Percentiles rank a stretch among this genome's conserved stretches.
phyloP scores from a whole-genome alignment of 768 basidiomycete species.

The Mycena filopes region DNA sequence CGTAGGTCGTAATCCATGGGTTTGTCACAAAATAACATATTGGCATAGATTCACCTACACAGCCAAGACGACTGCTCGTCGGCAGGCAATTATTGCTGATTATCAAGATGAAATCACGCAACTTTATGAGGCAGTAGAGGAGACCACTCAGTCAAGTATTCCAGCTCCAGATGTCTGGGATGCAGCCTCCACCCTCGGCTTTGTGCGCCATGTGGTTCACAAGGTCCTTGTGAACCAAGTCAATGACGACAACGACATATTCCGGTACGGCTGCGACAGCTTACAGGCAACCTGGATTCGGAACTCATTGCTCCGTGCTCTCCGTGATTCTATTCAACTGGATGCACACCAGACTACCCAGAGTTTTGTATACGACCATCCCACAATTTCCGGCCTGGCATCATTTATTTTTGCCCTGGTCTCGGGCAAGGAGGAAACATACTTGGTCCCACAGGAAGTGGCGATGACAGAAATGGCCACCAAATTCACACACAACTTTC shows the following conservation, averaged over 20 bases:
- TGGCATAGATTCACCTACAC: slow-evolving; percentile 45
- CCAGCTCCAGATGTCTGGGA: slow-evolving; percentile 42
- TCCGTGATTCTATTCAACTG: slow-evolving; percentile 29
- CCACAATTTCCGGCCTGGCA: slow-evolving; percentile 31
- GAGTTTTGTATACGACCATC: slow-evolving; percentile 40
- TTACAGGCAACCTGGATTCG: slow-evolving; percentile 45
- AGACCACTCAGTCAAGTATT: slow-evolving; percentile 39
- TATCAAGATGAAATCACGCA: slow-evolving; percentile 51
- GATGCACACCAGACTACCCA: slow-evolving; percentile 33
- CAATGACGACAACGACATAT: slow-evolving; percentile 47
- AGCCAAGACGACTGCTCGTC: slow-evolving; percentile 46
- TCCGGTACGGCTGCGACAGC: slow-evolving; percentile 49
- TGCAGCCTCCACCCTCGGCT: slow-evolving; percentile 35
- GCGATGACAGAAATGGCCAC: slow-evolving; percentile 31
- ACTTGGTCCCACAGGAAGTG: not conserved
- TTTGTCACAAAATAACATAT: no score
- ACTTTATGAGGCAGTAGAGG: slow-evolving; percentile 45
- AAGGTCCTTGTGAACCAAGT: slow-evolving; percentile 42
- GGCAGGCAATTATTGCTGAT: slow-evolving; percentile 46
- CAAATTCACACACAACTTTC: slow-evolving; percentile 18
- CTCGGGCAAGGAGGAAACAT: slow-evolving; percentile 4
- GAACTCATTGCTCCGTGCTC: slow-evolving; percentile 35
- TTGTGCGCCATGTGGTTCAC: slow-evolving; percentile 45
- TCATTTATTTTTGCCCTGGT: not conserved
- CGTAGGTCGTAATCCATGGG: slow-evolving; percentile 15